A percentile compares a stretch with the other conserved stretches of the same genome.
phyloP scores from a whole-genome alignment of 2,329 filamentous ascomycete species.

The Nemania sp. region DNA sequence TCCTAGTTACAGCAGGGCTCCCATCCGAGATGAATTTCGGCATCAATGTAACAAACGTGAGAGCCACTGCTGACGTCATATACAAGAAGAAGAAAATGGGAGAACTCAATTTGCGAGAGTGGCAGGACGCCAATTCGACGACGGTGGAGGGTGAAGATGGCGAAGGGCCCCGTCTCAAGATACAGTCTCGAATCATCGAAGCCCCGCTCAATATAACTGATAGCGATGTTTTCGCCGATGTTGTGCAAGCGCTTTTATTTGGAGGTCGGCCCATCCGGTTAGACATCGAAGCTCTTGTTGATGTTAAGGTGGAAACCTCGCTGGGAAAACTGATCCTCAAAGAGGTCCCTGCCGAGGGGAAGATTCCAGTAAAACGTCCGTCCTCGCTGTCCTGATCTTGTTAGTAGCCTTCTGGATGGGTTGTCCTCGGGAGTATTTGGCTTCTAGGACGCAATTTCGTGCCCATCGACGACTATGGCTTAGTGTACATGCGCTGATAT shows the following conservation, averaged over 20 bases:
- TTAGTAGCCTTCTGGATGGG: slow-evolving; percentile 41
- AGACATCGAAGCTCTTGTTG: slow-evolving; percentile 76
- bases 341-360: slow-evolving; percentile 81
- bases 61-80: slow-evolving; percentile 77
- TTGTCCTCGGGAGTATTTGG: slow-evolving; percentile 28
- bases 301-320: slow-evolving; percentile 79
- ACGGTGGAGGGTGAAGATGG: slow-evolving; percentile 60
- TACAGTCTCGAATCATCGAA: slow-evolving; percentile 75
- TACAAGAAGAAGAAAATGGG: slow-evolving; percentile 81
- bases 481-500: slow-evolving; percentile 40
- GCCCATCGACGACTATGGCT: slow-evolving; percentile 23
- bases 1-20: slow-evolving; percentile 76
- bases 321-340: slow-evolving; percentile 81
- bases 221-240: slow-evolving; percentile 73
- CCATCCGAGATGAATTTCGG: slow-evolving; percentile 87
- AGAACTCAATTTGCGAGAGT: slow-evolving; percentile 74
- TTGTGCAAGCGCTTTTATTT: slow-evolving; percentile 81
- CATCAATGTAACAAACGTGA: slow-evolving; percentile 75
- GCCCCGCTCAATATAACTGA: slow-evolving; percentile 84
- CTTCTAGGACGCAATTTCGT: slow-evolving; percentile 28
- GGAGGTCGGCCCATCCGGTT: slow-evolving; percentile 70
- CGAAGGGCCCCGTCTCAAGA: slow-evolving; percentile 66
- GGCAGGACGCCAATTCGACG: slow-evolving; percentile 85
- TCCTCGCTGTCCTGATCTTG: slow-evolving; percentile 57
- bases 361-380: slow-evolving; percentile 93